Evolutionary conservation across 2,329 filamentous ascomycete species (phyloP), one percentile per base, ranked within the genome.

Genomic region (Phaeoacremonium minimum): DNA sequence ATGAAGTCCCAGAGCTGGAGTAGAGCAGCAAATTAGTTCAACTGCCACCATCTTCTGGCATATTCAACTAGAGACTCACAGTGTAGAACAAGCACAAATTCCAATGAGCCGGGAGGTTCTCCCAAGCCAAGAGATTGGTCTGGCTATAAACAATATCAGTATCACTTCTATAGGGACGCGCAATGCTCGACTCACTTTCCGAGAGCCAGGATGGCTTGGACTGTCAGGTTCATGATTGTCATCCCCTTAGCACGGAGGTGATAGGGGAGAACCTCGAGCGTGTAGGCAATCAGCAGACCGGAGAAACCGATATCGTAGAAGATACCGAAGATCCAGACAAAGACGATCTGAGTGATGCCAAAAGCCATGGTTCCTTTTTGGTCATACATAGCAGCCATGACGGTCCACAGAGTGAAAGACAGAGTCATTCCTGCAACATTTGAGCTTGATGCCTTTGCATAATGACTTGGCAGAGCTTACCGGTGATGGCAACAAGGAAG

Each of bases 71-170:
- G 3, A 5, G 4, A 35, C 36, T 15, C 17, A 38, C 36, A 15
- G 72, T 73, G 55, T 79, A 80, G 58, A 78, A 75, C 38, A 77
- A 63, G 63, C 75, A 77, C 36, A 80, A 69, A 56, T 78, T 70
- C 70, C 74, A 80, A 53, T 77, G 68, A 30, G 61, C 60, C 16
- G 68, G 68, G 33, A 79, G 57, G 37, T 70, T 64, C 30, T 73
- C 60, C 67, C 77, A 78, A 13, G 75, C 76, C 37, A 76, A 62
- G 46, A 70, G 71, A 59, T 80, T 80, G 49, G 70, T 74, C 57
- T 74, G 69, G 57, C 68, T 71, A 40, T 15, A n/a, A n/a, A n/a
- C n/a, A n/a, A n/a, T n/a, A n/a, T n/a, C n/a, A n/a, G n/a, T n/a
- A n/a, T n/a, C n/a, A n/a, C n/a, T n/a, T n/a, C n/a, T n/a, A n/a